Evolutionary conservation across 2,329 filamentous ascomycete species (phyloP), one percentile per base, ranked within the genome.

Genomic region (Ilyonectria mors-panacis): DNA sequence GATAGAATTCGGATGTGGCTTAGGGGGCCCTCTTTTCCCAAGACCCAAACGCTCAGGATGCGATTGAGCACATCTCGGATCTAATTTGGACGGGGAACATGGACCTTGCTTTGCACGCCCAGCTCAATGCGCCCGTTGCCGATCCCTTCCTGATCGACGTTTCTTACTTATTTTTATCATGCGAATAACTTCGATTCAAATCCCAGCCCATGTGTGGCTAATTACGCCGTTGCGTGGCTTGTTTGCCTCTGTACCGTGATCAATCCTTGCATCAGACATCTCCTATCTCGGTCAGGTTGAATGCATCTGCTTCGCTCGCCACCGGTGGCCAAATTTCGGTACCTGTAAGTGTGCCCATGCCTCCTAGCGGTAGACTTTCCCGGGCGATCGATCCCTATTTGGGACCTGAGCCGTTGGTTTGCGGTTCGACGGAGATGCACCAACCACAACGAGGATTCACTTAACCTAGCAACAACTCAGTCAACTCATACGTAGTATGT

Each of bases 91-190:
- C 26, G 21, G 48, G 56, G 55, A 59, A 59, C 56, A 44, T 42
- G 60, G 35, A n/a, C 35, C 35, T 64, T 50, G 26, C 62, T 50
- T 63, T 50, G 44, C 56, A 33, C 58, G 17, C 47, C 58, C 35
- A 53, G 26, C 37, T 35, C 51, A 61, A 55, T 64, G 50, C 63
- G 13, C 35, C 60, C 42, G 21, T 37, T 26, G 56, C 17, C 56
- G 56, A 65, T 65, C 63, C 33, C 47, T 60, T 26, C 56, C 42
- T 60, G 56, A 65, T 65, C 63, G 42, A 50, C 63, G n/a, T 26
- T 39, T 47, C 54, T 61, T 30, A 57, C 53, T 66, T 62, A 66
- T 66, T 66, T 66, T 61, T 66, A 66, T 53, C 58, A 66, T 61
- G 58, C 63, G 28, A 60, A 58, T 58, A 57, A 37, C 15, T 39